phyloP scores from a whole-genome alignment of 306 rosid species.

The Canavalia ensiformis region DNA sequence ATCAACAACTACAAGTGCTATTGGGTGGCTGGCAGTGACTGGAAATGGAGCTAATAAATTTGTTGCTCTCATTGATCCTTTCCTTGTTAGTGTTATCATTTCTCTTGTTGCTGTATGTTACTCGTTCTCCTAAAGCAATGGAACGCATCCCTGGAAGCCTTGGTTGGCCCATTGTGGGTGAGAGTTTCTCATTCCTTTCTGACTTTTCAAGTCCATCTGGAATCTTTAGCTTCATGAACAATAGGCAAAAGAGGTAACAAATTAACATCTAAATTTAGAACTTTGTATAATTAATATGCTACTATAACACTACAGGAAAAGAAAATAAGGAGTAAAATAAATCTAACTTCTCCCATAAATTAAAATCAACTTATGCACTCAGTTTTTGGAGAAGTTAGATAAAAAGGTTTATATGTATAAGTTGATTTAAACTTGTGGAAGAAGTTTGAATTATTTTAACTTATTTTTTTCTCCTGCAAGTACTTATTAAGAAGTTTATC shows the following conservation, averaged over 20 bases:
- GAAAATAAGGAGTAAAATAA: no score
- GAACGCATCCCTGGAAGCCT: constrained; percentile 79
- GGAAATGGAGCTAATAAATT: constrained; percentile 57
- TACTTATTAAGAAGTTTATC: no score
- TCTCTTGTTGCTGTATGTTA: constrained; percentile 50
- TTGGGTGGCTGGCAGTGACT: constrained; percentile 10
- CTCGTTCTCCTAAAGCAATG: constrained; percentile 76
- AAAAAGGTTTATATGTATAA: no score
- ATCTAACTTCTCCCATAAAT: no score
- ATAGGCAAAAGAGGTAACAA: constrained; percentile 79
- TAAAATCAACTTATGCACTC: no score
- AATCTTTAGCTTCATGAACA: constrained; percentile 80
- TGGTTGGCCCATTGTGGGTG: constrained; percentile 91
- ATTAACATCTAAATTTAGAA: background rate
- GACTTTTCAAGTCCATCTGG: constrained; percentile 85
- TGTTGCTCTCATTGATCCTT: constrained; percentile 48
- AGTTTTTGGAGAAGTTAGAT: no score
- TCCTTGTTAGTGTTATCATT: constrained; percentile 51
- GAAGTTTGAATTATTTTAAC: no score
- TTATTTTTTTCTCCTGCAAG: no score
- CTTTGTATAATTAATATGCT: background rate
- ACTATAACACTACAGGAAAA: no score
- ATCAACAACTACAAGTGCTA: constrained; percentile 10
- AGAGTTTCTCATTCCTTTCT: constrained; percentile 74
- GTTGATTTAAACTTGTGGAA: no score